These are phyloP conservation scores for Colletotrichum sojae DNA, from an alignment of 2,329 filamentous ascomycete species.

Conservation along the genomic window DNA sequence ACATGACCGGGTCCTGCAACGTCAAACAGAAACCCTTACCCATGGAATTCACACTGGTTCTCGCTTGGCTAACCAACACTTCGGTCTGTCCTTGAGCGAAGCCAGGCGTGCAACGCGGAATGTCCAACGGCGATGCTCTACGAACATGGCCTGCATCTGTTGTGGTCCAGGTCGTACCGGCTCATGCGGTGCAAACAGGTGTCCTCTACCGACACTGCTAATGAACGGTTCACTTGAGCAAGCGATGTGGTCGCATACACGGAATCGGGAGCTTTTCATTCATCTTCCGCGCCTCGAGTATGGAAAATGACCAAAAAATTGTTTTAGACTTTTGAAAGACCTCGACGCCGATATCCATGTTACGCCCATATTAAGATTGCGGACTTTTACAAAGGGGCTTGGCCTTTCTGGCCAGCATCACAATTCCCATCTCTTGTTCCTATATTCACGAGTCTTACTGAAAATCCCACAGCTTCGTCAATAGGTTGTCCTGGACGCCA, in stretches of 20 bases:
- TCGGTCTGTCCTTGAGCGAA: not conserved
- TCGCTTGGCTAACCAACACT: not conserved
- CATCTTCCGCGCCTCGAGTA: not conserved
- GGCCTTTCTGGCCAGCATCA: not conserved
- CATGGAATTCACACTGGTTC: not conserved
- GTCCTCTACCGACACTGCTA: too few relatives aligned
- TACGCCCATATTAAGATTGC: constrained; percentile 21
- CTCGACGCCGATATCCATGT: constrained; percentile 18
- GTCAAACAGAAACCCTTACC: constrained; percentile 7
- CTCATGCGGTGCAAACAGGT: not conserved
- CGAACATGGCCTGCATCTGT: too few relatives aligned
- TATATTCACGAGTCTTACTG: constrained; percentile 36
- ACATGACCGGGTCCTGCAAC: constrained; percentile 6
- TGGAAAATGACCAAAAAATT: constrained; percentile 2
- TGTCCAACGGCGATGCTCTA: not conserved
- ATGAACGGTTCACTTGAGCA: too few relatives aligned
- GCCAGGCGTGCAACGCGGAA: not conserved
- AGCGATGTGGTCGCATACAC: too few relatives aligned
- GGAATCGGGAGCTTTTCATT: not conserved
- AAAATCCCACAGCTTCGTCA: constrained; percentile 76
- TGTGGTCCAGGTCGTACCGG: not conserved
- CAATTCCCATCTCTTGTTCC: not conserved
- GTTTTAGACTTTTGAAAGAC: constrained; percentile 24
- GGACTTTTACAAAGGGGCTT: constrained; percentile 11
- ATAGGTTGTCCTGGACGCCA: constrained; percentile 65